phyloP scores from a whole-genome alignment of 192 early-diverging fungal genomes.

The Backusella tuberculispora region DNA sequence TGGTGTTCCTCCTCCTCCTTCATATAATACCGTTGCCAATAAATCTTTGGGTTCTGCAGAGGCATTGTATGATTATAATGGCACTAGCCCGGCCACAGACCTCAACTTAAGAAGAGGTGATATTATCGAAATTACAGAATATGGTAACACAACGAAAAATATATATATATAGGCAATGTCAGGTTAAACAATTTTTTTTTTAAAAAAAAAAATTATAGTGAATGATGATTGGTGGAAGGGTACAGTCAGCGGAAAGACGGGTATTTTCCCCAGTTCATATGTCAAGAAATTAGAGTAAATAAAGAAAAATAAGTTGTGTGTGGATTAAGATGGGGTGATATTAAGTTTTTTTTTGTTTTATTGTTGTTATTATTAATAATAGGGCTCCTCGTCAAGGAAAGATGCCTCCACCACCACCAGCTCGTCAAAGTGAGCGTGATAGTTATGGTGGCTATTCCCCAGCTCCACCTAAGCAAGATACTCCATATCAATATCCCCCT shows the following conservation, averaged over 20 bases:
- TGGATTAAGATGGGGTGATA: neutral
- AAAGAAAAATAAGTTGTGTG: neutral
- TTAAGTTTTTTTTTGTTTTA: neutral
- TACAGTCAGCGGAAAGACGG: conserved; percentile 30
- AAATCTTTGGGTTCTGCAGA: conserved; percentile 39
- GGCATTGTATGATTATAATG: conserved; percentile 68
- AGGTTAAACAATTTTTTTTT: conserved; percentile 7
- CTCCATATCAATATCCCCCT: neutral
- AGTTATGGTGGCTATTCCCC: conserved; percentile 2
- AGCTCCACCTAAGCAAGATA: neutral
- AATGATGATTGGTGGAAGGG: conserved; percentile 47
- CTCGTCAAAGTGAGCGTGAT: neutral
- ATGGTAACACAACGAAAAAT: conserved; percentile 28
- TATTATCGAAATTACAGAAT: conserved; percentile 52
- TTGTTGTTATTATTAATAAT: neutral
- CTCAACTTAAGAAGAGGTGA: conserved; percentile 65
- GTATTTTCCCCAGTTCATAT: conserved; percentile 41
- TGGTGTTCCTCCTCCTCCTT: conserved; percentile 28
- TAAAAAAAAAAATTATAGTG: conserved; percentile 22
- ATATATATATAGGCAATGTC: neutral
- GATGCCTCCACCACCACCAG: neutral
- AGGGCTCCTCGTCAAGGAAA: neutral
- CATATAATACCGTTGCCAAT: neutral
- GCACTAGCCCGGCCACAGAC: conserved; percentile 55
- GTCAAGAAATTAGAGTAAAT: conserved; percentile 33